Evolutionary conservation across 345 rosid species (phyloP).

Genomic region (Linum usitatissimum): DNA sequence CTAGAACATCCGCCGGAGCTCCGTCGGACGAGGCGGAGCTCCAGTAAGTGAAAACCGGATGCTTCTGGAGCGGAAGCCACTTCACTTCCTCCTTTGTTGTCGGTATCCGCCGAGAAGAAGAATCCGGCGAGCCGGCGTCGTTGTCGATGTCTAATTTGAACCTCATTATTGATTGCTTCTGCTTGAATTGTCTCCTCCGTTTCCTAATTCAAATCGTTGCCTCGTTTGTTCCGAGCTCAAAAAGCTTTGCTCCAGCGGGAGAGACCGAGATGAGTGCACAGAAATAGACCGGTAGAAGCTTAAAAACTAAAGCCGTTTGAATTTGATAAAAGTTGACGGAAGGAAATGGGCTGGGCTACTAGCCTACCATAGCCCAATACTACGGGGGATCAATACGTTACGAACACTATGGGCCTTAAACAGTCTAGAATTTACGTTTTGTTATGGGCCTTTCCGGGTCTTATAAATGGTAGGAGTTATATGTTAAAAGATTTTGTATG

Average conservation of each 20-base stretch:
- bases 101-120: slow-evolving; percentile 28
- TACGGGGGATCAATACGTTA: background rate
- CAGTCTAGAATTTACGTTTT: too few species aligned
- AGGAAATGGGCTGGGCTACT: background rate
- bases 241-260: background rate
- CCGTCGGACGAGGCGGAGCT: slow-evolving; percentile 14
- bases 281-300: background rate
- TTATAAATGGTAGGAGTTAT: too few species aligned
- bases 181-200: background rate
- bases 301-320: background rate
- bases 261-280: background rate
- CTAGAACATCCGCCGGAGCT: slow-evolving; percentile 8
- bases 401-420: background rate
- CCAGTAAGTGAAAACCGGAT: slow-evolving; percentile 48
- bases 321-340: background rate
- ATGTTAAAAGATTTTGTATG: too few species aligned
- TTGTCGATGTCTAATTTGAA: slow-evolving; percentile 37
- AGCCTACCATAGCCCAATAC: background rate
- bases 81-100: slow-evolving; percentile 43
- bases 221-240: background rate
- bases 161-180: slow-evolving; percentile 30
- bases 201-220: background rate
- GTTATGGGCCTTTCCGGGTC: too few species aligned
- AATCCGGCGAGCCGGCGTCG: slow-evolving; percentile 15
- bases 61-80: slow-evolving; percentile 70